Evolutionary conservation across 768 basidiomycete species (phyloP).

Genomic region (Tremella mesenterica): DNA sequence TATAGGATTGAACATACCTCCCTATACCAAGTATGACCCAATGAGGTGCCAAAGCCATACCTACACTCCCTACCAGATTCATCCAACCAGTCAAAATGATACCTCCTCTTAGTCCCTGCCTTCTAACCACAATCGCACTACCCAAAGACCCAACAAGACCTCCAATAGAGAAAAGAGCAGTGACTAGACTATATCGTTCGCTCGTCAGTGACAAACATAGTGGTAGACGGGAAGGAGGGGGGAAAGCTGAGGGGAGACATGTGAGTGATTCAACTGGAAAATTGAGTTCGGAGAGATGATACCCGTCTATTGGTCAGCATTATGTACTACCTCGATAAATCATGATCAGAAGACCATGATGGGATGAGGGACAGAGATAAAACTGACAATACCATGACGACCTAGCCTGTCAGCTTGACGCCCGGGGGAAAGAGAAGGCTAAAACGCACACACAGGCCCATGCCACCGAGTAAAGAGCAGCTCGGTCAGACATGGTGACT

Average conservation of each 20-base stretch:
- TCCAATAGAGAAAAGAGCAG: conserved; percentile 76
- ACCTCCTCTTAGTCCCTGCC: conserved; percentile 27
- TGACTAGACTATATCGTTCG: conserved; percentile 69
- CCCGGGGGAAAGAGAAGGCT: background rate
- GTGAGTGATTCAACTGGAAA: conserved; percentile 71
- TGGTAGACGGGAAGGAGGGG: conserved; percentile 47
- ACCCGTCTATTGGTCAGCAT: conserved; percentile 54
- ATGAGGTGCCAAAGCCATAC: conserved; percentile 34
- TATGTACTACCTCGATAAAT: background rate
- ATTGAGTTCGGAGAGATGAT: conserved; percentile 83
- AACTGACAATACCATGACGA: conserved; percentile 43
- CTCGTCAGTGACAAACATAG: conserved; percentile 74
- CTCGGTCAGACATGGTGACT: too few relatives aligned
- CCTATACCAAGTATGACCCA: conserved; percentile 34
- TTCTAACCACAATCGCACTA: conserved; percentile 27
- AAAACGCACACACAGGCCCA: conserved; percentile 36
- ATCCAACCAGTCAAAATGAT: conserved; percentile 38
- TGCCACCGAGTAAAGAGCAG: conserved; percentile 22
- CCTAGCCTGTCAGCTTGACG: conserved; percentile 13
- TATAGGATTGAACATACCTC: conserved; percentile 23
- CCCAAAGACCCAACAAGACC: conserved; percentile 58
- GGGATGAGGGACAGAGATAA: background rate
- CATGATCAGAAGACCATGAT: background rate
- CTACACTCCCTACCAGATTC: conserved; percentile 32
- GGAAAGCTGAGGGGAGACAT: conserved; percentile 50